phyloP scores from a whole-genome alignment of 495 filamentous ascomycete genomes.

The Tuber borchii region DNA sequence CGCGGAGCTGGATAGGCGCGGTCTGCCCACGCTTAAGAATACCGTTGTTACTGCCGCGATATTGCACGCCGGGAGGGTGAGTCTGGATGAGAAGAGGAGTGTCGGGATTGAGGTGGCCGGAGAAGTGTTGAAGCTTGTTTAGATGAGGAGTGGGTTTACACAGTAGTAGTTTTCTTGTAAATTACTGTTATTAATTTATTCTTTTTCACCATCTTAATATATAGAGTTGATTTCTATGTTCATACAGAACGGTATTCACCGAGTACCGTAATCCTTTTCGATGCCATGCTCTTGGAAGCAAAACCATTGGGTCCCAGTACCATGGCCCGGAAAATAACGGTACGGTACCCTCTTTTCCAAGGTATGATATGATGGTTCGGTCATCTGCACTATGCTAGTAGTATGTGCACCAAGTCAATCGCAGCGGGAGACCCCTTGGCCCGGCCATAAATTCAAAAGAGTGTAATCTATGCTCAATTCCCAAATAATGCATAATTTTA shows the following conservation, averaged over 20 bases:
- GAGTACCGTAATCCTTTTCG: too few relatives aligned
- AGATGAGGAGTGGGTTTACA: slow-evolving; percentile 25
- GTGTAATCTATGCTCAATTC: too few relatives aligned
- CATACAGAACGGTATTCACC: neutral
- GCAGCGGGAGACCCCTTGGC: too few relatives aligned
- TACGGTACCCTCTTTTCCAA: too few relatives aligned
- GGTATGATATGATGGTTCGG: too few relatives aligned
- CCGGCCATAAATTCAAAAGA: too few relatives aligned
- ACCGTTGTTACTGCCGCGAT: slow-evolving; percentile 89
- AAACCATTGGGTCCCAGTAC: too few relatives aligned
- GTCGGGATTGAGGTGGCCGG: slow-evolving; percentile 62
- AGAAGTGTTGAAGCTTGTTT: slow-evolving; percentile 65
- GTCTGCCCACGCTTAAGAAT: slow-evolving; percentile 76
- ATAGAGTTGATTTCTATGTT: neutral
- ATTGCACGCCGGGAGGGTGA: slow-evolving; percentile 73
- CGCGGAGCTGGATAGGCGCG: slow-evolving; percentile 67
- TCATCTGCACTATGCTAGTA: too few relatives aligned
- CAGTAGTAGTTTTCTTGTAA: neutral
- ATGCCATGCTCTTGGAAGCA: too few relatives aligned
- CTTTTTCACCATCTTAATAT: neutral
- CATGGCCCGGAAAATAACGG: too few relatives aligned
- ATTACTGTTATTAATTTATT: neutral
- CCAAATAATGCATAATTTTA: too few relatives aligned
- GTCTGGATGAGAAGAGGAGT: slow-evolving; percentile 70
- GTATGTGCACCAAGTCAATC: too few relatives aligned